A percentile compares a stretch with the other conserved stretches of the same genome.
These are phyloP conservation scores for Aurifilum marmelostoma DNA, from an alignment of 2,329 filamentous ascomycete species.

Conservation along the genomic window DNA sequence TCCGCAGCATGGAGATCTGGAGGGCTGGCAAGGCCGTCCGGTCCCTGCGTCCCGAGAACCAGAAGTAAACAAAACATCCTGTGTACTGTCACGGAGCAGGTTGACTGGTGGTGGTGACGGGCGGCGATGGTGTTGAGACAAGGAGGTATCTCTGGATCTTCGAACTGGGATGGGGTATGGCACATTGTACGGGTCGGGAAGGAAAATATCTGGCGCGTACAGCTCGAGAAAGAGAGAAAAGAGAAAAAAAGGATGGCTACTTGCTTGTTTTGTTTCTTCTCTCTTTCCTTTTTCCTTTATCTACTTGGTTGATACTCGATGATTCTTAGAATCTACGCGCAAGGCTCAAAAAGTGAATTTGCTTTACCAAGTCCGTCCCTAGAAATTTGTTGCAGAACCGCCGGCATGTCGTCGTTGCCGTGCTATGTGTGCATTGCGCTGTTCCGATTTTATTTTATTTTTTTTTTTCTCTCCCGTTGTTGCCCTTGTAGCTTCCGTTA, in stretches of 20 bases:
- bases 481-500: conserved; percentile 24
- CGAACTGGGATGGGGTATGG: conserved; percentile 2
- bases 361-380: not conserved
- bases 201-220: conserved; percentile 17
- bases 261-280: conserved; percentile 22
- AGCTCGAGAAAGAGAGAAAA: not conserved
- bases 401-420: too few species aligned
- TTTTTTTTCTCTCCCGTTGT: too few species aligned
- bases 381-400: not conserved
- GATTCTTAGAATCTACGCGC: conserved; percentile 21
- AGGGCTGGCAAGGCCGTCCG: conserved; percentile 96
- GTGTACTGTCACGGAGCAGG: not conserved
- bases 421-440: not conserved
- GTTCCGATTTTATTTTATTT: not conserved
- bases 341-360: conserved; percentile 13
- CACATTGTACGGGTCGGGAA: conserved; percentile 24
- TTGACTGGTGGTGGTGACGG: not conserved
- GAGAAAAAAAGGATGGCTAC: not conserved
- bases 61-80: conserved; percentile 60
- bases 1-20: conserved; percentile 98
- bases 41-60: conserved; percentile 83
- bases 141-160: not conserved
- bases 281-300: conserved; percentile 25
- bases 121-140: not conserved
- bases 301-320: conserved; percentile 18